Conservation (phyloP, 257 asterid genomes). For the Salvia splendens region DNA sequence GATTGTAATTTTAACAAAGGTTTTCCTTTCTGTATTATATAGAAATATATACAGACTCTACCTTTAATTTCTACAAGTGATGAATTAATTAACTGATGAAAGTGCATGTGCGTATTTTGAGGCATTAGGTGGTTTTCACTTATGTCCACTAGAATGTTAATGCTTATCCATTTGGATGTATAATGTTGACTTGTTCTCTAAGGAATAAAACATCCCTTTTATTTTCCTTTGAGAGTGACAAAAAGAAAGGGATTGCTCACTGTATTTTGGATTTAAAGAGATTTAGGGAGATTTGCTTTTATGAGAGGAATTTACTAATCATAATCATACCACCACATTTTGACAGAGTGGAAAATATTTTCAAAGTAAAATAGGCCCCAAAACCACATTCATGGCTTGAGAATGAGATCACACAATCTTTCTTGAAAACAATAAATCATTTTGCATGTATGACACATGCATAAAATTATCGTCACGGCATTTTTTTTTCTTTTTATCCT, state of each 20-base stretch:
- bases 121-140: slow-evolving; percentile 38
- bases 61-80: not conserved
- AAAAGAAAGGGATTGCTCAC: slow-evolving; percentile 46
- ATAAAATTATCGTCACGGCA: not conserved
- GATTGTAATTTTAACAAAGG: not conserved
- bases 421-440: not conserved
- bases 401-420: slow-evolving; percentile 19
- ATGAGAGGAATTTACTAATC: slow-evolving; percentile 3
- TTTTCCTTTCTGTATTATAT: too few relatives aligned
- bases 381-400: not conserved
- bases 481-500: not conserved
- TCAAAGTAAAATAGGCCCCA: not conserved
- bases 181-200: slow-evolving; percentile 38
- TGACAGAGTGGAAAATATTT: slow-evolving; percentile 18
- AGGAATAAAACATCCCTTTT: slow-evolving; percentile 19
- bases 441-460: not conserved
- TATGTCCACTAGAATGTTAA: slow-evolving; percentile 43
- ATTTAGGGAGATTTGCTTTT: slow-evolving; percentile 37
- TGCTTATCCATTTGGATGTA: slow-evolving; percentile 43
- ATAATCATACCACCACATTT: not conserved
- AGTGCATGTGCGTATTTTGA: not conserved
- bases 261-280: slow-evolving; percentile 38
- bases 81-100: not conserved
- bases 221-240: slow-evolving; percentile 36
- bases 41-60: too few relatives aligned